These are phyloP conservation scores for Viridothelium virens DNA, from an alignment of 495 filamentous ascomycete species.

Conservation along the genomic window DNA sequence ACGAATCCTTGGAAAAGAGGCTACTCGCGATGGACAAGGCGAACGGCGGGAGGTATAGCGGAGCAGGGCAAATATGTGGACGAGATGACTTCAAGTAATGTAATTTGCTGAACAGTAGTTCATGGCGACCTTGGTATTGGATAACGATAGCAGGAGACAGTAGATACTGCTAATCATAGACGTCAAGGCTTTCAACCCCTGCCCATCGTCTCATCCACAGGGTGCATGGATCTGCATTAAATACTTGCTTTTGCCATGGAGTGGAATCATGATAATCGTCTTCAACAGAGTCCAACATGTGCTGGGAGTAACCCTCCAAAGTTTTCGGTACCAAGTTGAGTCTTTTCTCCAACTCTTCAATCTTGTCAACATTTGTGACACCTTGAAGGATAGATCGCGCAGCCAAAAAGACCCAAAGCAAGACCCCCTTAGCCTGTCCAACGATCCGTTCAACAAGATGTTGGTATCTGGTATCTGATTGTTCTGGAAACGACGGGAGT, in stretches of 20 bases:
- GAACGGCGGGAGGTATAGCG: too few species aligned
- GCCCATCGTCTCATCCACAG: too few species aligned
- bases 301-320: slow-evolving; percentile 10
- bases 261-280: slow-evolving; percentile 12
- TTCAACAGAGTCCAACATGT: slow-evolving; percentile 14
- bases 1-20: too few species aligned
- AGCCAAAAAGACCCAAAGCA: slow-evolving; percentile 30
- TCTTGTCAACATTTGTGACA: slow-evolving; percentile 19
- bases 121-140: too few species aligned
- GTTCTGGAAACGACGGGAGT: not conserved
- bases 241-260: slow-evolving; percentile 1
- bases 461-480: not conserved
- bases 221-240: too few species aligned
- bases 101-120: too few species aligned
- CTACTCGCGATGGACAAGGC: too few species aligned
- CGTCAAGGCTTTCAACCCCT: too few species aligned
- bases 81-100: too few species aligned
- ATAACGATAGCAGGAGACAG: too few species aligned
- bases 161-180: too few species aligned
- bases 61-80: too few species aligned
- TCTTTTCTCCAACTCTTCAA: slow-evolving; percentile 14
- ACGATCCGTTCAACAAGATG: slow-evolving; percentile 20
- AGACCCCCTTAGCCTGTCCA: slow-evolving; percentile 26
- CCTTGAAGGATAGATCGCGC: slow-evolving; percentile 24
- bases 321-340: not conserved